Evolutionary conservation across 2,329 filamentous ascomycete species (phyloP), one percentile per base, ranked within the genome.

Genomic region (Ophiostoma ulmi): DNA sequence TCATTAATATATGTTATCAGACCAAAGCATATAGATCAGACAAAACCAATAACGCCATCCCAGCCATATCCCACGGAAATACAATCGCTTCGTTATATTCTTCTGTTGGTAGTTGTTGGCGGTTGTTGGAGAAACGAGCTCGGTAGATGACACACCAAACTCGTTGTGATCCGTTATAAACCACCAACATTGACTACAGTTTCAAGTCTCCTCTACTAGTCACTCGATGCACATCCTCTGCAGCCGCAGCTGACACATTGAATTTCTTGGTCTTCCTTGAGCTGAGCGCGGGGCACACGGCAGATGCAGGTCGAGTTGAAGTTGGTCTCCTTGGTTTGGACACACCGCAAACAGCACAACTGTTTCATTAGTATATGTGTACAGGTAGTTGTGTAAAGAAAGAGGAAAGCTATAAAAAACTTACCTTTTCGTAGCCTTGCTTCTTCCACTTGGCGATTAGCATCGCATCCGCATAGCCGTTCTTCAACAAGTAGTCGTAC

Each of bases 361-460:
- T 95, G 77, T 5, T 55, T 2, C 7, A 71, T 80, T 72, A 81
- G 77, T 64, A 70, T 31, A 31, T 31, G 31, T 31, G 39, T 6
- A 3, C 0, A 14, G 22, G 6, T 1, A 31, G 58, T 14, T 41
- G 1, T 26, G 11, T 10, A 35, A 3, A 10, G 6, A 5, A 31
- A 8, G 1, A 22, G n/a, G 6, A 17, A 11, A 6, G 3, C 1
- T 14, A 26, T 20, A n/a, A 17, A 48, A 20, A 17, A 79, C 84
- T 69, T 79, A 92, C 92, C 89, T 98, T 97, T 81, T 99, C 95
- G 77, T 99, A 99, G 20, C 95, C 95, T 77, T 96, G 91, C 83
- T 99, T 99, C 88, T 99, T 99, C 95, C 95, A 99, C 83, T 99
- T 99, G 17, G 95, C 95, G 78, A 99, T 98, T 78, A 99, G 83